Conservation (phyloP, 2,329 filamentous ascomycete species). For the Fusarium robinianum region DNA sequence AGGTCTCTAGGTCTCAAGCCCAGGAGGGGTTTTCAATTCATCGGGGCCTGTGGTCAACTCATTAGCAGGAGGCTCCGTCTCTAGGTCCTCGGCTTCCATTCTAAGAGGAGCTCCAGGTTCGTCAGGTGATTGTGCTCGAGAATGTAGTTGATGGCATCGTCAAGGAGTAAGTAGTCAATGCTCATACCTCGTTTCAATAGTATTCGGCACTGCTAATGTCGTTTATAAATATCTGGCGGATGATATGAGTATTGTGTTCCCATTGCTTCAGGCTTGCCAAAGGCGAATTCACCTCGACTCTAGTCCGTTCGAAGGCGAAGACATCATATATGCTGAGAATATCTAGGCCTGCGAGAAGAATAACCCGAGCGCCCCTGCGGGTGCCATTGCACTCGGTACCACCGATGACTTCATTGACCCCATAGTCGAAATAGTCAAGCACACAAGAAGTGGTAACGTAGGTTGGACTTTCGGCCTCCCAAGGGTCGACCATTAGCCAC, state of each 20-base stretch:
- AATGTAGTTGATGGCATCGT: conserved; percentile 76
- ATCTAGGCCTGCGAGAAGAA: conserved; percentile 80
- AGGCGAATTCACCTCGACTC: conserved; percentile 87
- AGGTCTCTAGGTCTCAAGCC: too few species aligned
- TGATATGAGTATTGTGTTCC: conserved; percentile 85
- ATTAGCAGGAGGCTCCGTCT: too few species aligned
- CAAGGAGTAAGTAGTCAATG: conserved; percentile 72
- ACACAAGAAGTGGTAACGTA: conserved; percentile 91
- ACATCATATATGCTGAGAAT: conserved; percentile 83
- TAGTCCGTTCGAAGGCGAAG: conserved; percentile 85
- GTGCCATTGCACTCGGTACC: conserved; percentile 73
- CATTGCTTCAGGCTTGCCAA: conserved; percentile 79
- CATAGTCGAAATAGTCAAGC: conserved; percentile 86
- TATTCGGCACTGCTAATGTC: conserved; percentile 81
- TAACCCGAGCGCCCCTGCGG: conserved; percentile 71
- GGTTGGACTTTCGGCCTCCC: conserved; percentile 79
- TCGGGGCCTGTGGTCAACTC: too few species aligned
- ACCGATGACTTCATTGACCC: conserved; percentile 79
- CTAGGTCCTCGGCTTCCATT: too few species aligned
- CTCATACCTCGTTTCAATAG: conserved; percentile 81
- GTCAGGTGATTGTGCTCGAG: conserved; percentile 64
- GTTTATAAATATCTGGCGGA: conserved; percentile 74
- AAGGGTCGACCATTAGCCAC: conserved; percentile 81
- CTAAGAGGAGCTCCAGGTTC: too few species aligned
- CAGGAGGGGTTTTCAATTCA: too few species aligned